Conservation (phyloP, 164 flowering plant species). For the Tetracentron sinense region DNA sequence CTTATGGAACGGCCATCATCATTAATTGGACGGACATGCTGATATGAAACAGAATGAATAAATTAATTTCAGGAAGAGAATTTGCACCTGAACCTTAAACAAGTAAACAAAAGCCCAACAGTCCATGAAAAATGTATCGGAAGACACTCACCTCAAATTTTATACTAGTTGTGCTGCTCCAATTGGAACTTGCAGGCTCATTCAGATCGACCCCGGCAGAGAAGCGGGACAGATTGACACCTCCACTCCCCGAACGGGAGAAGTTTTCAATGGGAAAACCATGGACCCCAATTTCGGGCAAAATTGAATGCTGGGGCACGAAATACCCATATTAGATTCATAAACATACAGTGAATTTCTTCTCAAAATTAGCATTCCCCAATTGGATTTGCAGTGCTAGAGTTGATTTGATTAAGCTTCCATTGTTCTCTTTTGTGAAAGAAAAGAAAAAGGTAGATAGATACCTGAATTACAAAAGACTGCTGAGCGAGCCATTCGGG, state of each 20-base stretch:
- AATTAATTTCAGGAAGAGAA: neutral
- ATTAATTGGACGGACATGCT: slow-evolving; percentile 72
- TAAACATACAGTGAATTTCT: neutral
- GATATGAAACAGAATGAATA: slow-evolving; percentile 11
- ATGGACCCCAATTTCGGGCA: slow-evolving; percentile 86
- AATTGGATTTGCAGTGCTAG: too few species aligned
- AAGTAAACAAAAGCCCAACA: neutral
- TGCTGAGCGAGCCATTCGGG: slow-evolving; percentile 84
- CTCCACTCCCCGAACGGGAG: slow-evolving; percentile 78
- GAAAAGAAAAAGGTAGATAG: neutral
- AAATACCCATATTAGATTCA: slow-evolving; percentile 11
- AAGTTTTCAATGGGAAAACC: slow-evolving; percentile 78
- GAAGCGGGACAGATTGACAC: slow-evolving; percentile 73
- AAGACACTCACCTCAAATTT: slow-evolving; percentile 69
- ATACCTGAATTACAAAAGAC: slow-evolving; percentile 75
- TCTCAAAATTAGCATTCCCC: neutral
- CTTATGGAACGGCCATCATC: slow-evolving; percentile 76
- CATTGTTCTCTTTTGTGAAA: too few species aligned
- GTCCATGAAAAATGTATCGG: neutral
- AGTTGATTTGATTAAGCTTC: too few species aligned
- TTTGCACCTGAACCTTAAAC: neutral
- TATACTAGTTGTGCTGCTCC: slow-evolving; percentile 84
- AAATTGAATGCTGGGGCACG: slow-evolving; percentile 78
- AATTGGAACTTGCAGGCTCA: slow-evolving; percentile 76
- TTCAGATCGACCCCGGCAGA: slow-evolving; percentile 75